These are phyloP conservation scores for Botrytis pseudocinerea DNA, from an alignment of 2,329 filamentous ascomycete genomes.

Conservation along the genomic window DNA sequence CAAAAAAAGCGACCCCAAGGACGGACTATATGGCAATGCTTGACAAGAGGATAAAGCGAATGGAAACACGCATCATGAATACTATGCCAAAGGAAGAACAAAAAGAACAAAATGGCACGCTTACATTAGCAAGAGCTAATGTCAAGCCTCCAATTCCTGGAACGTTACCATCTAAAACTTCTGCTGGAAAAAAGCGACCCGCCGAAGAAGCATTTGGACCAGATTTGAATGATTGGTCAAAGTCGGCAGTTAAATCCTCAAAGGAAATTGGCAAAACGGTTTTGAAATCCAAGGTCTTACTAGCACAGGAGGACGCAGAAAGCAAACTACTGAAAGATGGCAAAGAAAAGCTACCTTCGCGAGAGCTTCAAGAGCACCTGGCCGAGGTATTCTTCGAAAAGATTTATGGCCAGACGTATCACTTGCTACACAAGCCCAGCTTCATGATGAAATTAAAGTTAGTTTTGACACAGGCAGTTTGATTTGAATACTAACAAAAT, in stretches of 20 bases:
- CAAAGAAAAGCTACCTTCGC: constrained; percentile 75
- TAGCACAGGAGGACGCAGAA: constrained; percentile 69
- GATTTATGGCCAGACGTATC: constrained; percentile 93
- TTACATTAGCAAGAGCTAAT: constrained; percentile 72
- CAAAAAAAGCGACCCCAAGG: constrained; percentile 86
- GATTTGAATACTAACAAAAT: constrained; percentile 23
- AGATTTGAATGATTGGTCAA: constrained; percentile 80
- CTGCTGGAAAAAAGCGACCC: constrained; percentile 71
- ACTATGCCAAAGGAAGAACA: constrained; percentile 86
- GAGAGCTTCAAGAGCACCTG: constrained; percentile 89
- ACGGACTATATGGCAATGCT: constrained; percentile 99
- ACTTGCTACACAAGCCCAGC: constrained; percentile 92
- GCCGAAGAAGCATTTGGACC: constrained; percentile 85
- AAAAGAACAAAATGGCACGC: constrained; percentile 63
- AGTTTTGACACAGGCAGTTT: constrained; percentile 37
- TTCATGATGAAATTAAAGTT: constrained; percentile 85
- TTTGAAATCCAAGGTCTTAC: constrained; percentile 53
- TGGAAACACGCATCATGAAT: constrained; percentile 98
- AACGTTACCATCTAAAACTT: constrained; percentile 52
- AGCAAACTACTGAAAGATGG: constrained; percentile 79
- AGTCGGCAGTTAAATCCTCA: constrained; percentile 54
- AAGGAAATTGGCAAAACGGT: constrained; percentile 41
- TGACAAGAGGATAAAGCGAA: constrained; percentile 90
- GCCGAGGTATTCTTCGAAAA: constrained; percentile 95
- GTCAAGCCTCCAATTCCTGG: constrained; percentile 76